Percentiles rank a stretch among this genome's conserved stretches.
Conservation (phyloP, 2,329 filamentous ascomycete genomes). For the Calonectria naviculata region DNA sequence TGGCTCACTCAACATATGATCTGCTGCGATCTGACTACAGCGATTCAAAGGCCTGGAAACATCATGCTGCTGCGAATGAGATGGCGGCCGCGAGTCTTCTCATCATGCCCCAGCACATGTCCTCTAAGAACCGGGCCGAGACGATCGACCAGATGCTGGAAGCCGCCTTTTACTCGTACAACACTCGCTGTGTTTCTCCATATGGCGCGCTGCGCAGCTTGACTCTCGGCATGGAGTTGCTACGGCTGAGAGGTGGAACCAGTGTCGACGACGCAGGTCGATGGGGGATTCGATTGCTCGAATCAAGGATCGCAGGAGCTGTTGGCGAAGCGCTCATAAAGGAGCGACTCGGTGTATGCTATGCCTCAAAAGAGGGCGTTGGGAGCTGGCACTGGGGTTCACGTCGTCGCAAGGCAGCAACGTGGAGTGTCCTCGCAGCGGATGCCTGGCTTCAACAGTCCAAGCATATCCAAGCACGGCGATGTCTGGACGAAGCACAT, state of each 20-base stretch:
- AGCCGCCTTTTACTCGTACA: conserved; percentile 91
- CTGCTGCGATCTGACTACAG: conserved; percentile 88
- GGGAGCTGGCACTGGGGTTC: conserved; percentile 76
- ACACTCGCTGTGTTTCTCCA: conserved; percentile 82
- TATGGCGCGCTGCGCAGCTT: conserved; percentile 86
- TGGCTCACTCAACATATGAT: conserved; percentile 93
- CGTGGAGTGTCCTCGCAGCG: conserved; percentile 87
- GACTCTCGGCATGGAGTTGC: conserved; percentile 80
- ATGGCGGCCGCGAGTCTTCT: conserved; percentile 91
- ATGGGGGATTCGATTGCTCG: conserved; percentile 85
- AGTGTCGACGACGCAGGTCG: conserved; percentile 87
- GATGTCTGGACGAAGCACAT: conserved; percentile 78
- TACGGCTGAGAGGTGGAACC: conserved; percentile 82
- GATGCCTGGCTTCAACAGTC: conserved; percentile 85
- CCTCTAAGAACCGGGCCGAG: conserved; percentile 82
- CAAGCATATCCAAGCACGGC: conserved; percentile 82
- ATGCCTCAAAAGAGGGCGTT: conserved; percentile 76
- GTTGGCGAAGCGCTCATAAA: conserved; percentile 86
- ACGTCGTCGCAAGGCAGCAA: conserved; percentile 84
- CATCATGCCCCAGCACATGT: conserved; percentile 77
- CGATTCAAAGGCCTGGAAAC: conserved; percentile 96
- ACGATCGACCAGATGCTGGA: conserved; percentile 89
- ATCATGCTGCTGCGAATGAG: conserved; percentile 93
- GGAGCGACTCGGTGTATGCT: conserved; percentile 88
- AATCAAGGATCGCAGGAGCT: conserved; percentile 78